Evolutionary conservation across 495 filamentous ascomycete genomes (phyloP).

Genomic region (Glonium stellatum): DNA sequence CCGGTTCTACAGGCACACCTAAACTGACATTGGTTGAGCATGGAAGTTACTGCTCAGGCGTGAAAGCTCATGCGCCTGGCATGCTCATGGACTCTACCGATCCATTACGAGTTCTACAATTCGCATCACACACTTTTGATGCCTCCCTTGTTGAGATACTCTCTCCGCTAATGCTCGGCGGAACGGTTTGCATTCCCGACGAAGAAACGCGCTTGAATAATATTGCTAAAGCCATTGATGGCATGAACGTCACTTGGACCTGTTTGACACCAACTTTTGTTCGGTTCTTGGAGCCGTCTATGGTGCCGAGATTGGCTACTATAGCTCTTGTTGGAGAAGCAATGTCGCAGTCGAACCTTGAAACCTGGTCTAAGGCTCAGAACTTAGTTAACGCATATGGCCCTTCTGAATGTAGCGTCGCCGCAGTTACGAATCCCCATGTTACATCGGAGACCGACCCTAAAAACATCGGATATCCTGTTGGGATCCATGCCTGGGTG

Average conservation of each 20-base stretch:
- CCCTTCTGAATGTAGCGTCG: conserved; percentile 30
- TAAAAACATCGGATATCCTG: conserved; percentile 29
- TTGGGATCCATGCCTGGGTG: conserved; percentile 35
- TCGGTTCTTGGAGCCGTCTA: neutral
- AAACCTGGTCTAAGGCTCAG: conserved; percentile 10
- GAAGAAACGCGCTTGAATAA: neutral
- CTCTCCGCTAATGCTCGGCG: neutral
- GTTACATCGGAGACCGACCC: conserved; percentile 16
- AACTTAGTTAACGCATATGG: conserved; percentile 35
- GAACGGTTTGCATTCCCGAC: neutral
- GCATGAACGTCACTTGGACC: neutral
- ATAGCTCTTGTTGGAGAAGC: neutral
- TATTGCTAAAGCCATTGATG: neutral
- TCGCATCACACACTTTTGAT: conserved; percentile 23
- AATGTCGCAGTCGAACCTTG: neutral
- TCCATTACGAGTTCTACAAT: conserved; percentile 15
- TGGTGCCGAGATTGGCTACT: neutral
- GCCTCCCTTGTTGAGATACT: neutral
- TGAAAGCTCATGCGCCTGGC: neutral
- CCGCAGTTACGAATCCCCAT: conserved; percentile 17
- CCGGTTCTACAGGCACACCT: conserved; percentile 20
- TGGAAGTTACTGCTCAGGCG: conserved; percentile 15
- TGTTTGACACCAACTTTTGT: neutral
- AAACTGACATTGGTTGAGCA: conserved; percentile 18
- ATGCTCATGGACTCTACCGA: neutral